These are phyloP conservation scores for Penicillium cataractarum DNA, from an alignment of 495 filamentous ascomycete species.

Conservation along the genomic window DNA sequence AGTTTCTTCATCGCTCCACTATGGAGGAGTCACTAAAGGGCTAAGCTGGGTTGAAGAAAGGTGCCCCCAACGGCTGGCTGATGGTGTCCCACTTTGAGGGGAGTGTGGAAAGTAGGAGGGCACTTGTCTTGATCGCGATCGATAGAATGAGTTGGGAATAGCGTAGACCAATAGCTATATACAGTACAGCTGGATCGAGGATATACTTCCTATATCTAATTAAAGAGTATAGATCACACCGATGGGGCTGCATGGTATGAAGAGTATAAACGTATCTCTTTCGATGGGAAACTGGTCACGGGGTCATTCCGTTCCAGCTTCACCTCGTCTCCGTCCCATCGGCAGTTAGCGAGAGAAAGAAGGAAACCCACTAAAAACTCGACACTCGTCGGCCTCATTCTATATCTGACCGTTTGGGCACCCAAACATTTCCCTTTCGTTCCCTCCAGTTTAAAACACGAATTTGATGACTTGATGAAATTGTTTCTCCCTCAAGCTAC, in stretches of 20 bases:
- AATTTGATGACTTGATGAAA: neutral
- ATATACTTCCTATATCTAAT: neutral
- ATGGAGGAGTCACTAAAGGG: neutral
- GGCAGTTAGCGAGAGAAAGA: neutral
- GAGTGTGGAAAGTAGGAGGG: neutral
- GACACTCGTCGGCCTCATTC: neutral
- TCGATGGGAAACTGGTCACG: slow-evolving; percentile 1
- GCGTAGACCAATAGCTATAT: no score
- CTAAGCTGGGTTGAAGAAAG: slow-evolving; percentile 1
- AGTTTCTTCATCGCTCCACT: slow-evolving; percentile 2
- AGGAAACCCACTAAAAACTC: neutral
- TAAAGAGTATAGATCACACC: neutral
- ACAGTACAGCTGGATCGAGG: neutral
- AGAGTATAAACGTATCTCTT: slow-evolving; percentile 1
- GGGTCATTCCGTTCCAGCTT: neutral
- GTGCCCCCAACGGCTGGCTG: neutral
- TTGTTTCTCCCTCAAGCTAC: neutral
- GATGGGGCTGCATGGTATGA: neutral
- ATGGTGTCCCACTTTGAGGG: neutral
- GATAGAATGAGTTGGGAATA: no score
- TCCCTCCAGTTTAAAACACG: neutral
- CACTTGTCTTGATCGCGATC: neutral
- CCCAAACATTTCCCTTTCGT: neutral
- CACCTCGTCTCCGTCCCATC: neutral
- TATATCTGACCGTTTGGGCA: neutral